Percentiles rank a stretch among this genome's conserved stretches.
Evolutionary conservation across 139 green algal genomes (phyloP).

Genomic region (Chlorella sp.): DNA sequence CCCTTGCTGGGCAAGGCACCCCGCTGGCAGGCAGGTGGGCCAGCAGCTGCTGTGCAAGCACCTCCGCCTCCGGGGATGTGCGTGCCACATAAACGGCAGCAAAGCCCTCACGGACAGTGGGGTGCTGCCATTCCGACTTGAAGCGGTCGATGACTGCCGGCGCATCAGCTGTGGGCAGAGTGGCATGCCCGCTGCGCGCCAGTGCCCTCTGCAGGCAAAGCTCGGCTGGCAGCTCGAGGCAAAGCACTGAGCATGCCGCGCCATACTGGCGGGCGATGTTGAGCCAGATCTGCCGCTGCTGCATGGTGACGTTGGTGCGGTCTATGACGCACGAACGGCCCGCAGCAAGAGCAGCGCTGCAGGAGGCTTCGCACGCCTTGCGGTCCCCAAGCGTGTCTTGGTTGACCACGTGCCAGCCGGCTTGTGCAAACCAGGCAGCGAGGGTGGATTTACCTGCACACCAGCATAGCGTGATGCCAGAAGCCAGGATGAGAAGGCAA

Average conservation of each 20-base stretch:
- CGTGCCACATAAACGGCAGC: not conserved
- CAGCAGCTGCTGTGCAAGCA: not conserved
- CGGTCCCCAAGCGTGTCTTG: slow-evolving; percentile 30
- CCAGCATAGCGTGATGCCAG: not conserved
- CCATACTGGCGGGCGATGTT: not conserved
- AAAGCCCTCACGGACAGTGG: not conserved
- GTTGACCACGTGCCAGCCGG: slow-evolving; percentile 16
- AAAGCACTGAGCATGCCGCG: not conserved
- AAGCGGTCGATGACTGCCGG: slow-evolving; percentile 9
- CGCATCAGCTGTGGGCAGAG: not conserved
- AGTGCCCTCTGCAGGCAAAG: not conserved
- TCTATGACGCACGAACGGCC: slow-evolving; percentile 18
- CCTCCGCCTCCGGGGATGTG: not conserved
- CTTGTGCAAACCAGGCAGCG: not conserved
- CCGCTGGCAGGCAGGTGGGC: not conserved
- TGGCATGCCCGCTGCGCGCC: slow-evolving; percentile 7
- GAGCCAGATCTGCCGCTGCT: slow-evolving; percentile 7
- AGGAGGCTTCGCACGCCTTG: slow-evolving; percentile 20
- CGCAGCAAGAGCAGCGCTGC: not conserved
- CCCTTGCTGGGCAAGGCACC: not conserved
- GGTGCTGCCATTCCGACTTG: not conserved
- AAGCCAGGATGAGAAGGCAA: no score
- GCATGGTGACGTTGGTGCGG: slow-evolving; percentile 8
- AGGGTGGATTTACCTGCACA: slow-evolving; percentile 33
- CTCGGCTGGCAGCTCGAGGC: not conserved